Evolutionary conservation across 2,329 filamentous ascomycete genomes (phyloP), one percentile per base, ranked within the genome.

Genomic region (Knufia fluminis): DNA sequence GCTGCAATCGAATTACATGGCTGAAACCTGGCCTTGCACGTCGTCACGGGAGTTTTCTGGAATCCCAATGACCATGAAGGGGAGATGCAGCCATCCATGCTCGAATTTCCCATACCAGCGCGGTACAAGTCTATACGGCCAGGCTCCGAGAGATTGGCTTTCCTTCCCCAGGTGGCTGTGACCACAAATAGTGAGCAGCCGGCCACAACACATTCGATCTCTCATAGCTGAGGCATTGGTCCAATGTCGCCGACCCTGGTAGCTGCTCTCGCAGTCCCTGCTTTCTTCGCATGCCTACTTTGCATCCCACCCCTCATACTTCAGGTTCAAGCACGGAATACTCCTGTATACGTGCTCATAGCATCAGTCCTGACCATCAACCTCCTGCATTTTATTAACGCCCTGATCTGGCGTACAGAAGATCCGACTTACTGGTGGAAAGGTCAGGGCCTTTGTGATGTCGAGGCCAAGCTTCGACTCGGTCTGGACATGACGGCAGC

Each of bases 371-470:
- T 75, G 20, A 50, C 80, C n/a, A 62, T 73, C 51, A 82, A 83
- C 57, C 49, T 80, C 47, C 71, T 76, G 61, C 76, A 72, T 55
- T 70, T 80, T 54, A 63, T 79, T 68, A 85, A 86, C 59, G 70
- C 80, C 1, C 61, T 83, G 44, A 73, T 85, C 52, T 86, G 82
- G 82, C 73, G 75, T 0, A 75, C 70, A 6, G 77, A 82, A 54
- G 67, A 83, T 54, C 58, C 75, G 10, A 32, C 59, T 0, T 61
- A 66, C 4, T 80, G 76, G 74, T 86, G 74, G 72, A 63, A 73
- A 51, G 83, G 83, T 3, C 59, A 62, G 3, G 74, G 72, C 2
- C 74, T 82, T 51, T 86, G 83, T 64, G 82, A 86, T 61, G 66
- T 86, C 43, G 72, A 84, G 56, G 69, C 74, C 48, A 79, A 81